Conservation (phyloP, 2,329 filamentous ascomycete genomes). For the Pseudogymnoascus sp. region DNA sequence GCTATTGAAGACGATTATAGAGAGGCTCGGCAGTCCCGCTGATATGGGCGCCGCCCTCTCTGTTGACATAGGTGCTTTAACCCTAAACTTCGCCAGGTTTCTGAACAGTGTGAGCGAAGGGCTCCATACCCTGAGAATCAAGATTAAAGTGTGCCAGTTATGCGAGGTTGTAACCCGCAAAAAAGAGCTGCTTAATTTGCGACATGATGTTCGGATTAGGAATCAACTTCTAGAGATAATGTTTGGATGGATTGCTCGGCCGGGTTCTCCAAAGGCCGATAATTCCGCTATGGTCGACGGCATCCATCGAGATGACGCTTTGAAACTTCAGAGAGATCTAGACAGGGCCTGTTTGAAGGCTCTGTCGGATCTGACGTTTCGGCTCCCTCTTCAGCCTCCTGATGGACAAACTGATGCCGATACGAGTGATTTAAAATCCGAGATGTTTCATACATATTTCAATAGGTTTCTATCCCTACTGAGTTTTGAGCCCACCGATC, state of each 20-base stretch:
- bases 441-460: slow-evolving; percentile 67
- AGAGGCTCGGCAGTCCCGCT: slow-evolving; percentile 55
- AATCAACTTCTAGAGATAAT: slow-evolving; percentile 63
- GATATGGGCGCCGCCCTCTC: slow-evolving; percentile 56
- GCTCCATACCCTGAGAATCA: slow-evolving; percentile 51
- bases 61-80: slow-evolving; percentile 56
- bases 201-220: slow-evolving; percentile 61
- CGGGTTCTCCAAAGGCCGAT: slow-evolving; percentile 44
- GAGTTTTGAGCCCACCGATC: slow-evolving; percentile 47
- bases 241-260: slow-evolving; percentile 60
- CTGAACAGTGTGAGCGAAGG: slow-evolving; percentile 52
- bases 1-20: slow-evolving; percentile 55
- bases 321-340: slow-evolving; percentile 55
- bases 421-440: slow-evolving; percentile 60
- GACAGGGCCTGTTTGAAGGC: slow-evolving; percentile 59
- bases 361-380: slow-evolving; percentile 59
- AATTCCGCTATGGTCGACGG: slow-evolving; percentile 31
- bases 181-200: slow-evolving; percentile 61
- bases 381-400: slow-evolving; percentile 57
- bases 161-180: slow-evolving; percentile 58
- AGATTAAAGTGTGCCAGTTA: slow-evolving; percentile 62
- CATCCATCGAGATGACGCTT: slow-evolving; percentile 48
- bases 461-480: slow-evolving; percentile 61
- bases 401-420: slow-evolving; percentile 60
- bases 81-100: slow-evolving; percentile 61